phyloP scores from a whole-genome alignment of 177 flowering plant species.

The Vitis hybrid region DNA sequence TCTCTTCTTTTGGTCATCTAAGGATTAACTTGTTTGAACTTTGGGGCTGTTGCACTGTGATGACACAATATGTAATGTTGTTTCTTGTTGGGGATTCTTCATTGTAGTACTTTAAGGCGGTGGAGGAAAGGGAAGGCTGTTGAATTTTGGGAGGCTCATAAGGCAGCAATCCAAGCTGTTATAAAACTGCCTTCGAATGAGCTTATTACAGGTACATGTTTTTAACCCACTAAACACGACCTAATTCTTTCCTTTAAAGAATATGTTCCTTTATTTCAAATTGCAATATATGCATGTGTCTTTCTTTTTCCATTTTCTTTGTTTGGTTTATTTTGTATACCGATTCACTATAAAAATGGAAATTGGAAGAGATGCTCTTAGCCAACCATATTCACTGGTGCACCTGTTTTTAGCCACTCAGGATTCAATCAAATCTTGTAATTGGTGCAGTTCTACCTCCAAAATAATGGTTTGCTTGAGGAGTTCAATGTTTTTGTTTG shows the following conservation, averaged over 20 bases:
- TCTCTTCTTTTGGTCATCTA: not conserved
- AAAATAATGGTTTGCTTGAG: too few species aligned
- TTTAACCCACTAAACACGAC: not conserved
- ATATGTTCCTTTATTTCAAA: not conserved
- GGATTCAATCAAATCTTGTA: not conserved
- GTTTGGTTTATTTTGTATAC: not conserved
- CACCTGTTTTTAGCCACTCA: not conserved
- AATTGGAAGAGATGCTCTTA: not conserved
- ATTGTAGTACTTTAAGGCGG: constrained; percentile 67
- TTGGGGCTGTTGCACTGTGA: not conserved
- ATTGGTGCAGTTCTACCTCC: not conserved
- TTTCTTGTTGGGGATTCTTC: not conserved
- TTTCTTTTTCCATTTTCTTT: not conserved
- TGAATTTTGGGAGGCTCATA: constrained; percentile 89
- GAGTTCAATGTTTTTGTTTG: too few species aligned
- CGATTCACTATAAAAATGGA: not conserved
- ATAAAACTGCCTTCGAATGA: constrained; percentile 87
- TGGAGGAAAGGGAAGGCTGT: constrained; percentile 81
- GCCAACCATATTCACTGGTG: not conserved
- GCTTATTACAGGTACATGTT: constrained; percentile 70
- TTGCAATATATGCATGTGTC: not conserved
- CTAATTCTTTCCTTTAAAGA: not conserved
- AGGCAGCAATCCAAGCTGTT: constrained; percentile 80
- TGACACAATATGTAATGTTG: not conserved
- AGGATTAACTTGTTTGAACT: not conserved